These are phyloP conservation scores for Hirsutella rhossiliensis DNA, from an alignment of 2,329 filamentous ascomycete genomes.

Conservation along the genomic window DNA sequence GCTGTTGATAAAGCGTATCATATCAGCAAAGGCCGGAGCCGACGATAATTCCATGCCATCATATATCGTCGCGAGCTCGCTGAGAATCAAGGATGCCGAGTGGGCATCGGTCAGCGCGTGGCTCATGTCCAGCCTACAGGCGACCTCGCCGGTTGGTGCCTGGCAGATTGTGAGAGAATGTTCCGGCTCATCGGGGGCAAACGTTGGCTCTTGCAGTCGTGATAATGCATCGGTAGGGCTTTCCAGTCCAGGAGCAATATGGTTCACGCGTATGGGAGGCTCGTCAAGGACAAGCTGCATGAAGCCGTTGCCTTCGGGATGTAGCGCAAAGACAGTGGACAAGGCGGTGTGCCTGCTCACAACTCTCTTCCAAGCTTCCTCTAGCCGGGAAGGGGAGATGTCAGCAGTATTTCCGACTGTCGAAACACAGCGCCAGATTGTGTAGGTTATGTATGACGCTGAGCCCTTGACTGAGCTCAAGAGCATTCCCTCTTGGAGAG, in stretches of 20 bases:
- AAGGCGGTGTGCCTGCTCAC: conserved; percentile 2
- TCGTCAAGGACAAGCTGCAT: conserved; percentile 5
- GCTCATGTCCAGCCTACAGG: conserved; percentile 17
- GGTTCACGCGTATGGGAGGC: not conserved
- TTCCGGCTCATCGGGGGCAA: conserved; percentile 4
- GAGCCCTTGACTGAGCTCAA: conserved; percentile 15
- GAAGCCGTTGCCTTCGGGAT: conserved; percentile 5
- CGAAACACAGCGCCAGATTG: conserved; percentile 7
- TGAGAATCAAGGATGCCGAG: conserved; percentile 15
- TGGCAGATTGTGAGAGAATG: conserved; percentile 7
- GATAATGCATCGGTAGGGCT: not conserved
- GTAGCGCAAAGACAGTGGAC: conserved; percentile 4
- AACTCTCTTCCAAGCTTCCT: conserved; percentile 6
- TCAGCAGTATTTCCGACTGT: not conserved
- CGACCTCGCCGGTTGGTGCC: conserved; percentile 5
- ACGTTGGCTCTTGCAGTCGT: not conserved
- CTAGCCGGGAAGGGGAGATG: conserved; percentile 1
- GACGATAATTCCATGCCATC: conserved; percentile 4
- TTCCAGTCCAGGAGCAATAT: not conserved
- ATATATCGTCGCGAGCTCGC: conserved; percentile 15
- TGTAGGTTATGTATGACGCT: conserved; percentile 8
- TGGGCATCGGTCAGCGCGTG: conserved; percentile 18
- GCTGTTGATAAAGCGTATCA: conserved; percentile 2
- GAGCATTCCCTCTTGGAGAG: conserved; percentile 23
- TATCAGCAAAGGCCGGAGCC: conserved; percentile 1